Evolutionary conservation across 202 grass and related monocot genomes (phyloP).

Genomic region (Hordeum pubiflorum): DNA sequence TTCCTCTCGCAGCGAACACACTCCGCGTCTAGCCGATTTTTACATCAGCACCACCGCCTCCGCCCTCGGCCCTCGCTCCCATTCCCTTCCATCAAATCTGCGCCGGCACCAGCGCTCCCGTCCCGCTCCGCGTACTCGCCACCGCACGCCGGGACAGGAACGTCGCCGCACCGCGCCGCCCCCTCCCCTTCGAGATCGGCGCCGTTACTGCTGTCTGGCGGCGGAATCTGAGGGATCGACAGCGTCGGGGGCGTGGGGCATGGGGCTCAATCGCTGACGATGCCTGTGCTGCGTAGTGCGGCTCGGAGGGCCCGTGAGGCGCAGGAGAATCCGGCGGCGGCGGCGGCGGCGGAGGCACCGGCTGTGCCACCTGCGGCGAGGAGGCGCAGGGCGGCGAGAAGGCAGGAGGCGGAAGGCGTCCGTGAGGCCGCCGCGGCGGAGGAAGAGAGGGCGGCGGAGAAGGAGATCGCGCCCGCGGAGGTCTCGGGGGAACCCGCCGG

Average conservation of each 20-base stretch:
- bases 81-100: constrained; percentile 14
- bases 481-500: constrained; percentile 22
- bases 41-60: constrained; percentile 25
- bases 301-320: constrained; percentile 62
- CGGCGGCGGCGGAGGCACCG: constrained; percentile 13
- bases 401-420: constrained; percentile 14
- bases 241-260: constrained; percentile 23
- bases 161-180: not conserved
- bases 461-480: constrained; percentile 51
- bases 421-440: constrained; percentile 25
- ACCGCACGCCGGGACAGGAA: not conserved
- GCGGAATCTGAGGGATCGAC: constrained; percentile 24
- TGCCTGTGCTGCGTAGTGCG: constrained; percentile 91
- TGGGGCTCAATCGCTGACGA: constrained; percentile 76
- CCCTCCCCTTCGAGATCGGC: constrained; percentile 24
- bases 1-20: not conserved
- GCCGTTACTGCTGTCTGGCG: not conserved
- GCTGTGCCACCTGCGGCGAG: constrained; percentile 24
- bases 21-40: constrained; percentile 24
- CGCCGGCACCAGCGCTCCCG: constrained; percentile 33
- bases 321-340: constrained; percentile 39
- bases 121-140: constrained; percentile 22
- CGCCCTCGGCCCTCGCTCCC: not conserved
- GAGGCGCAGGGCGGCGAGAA: constrained; percentile 39
- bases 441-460: constrained; percentile 28